These are phyloP conservation scores for Sugiyamaella qingdaonensis DNA, from an alignment of 805 yeast species.

Conservation along the genomic window DNA sequence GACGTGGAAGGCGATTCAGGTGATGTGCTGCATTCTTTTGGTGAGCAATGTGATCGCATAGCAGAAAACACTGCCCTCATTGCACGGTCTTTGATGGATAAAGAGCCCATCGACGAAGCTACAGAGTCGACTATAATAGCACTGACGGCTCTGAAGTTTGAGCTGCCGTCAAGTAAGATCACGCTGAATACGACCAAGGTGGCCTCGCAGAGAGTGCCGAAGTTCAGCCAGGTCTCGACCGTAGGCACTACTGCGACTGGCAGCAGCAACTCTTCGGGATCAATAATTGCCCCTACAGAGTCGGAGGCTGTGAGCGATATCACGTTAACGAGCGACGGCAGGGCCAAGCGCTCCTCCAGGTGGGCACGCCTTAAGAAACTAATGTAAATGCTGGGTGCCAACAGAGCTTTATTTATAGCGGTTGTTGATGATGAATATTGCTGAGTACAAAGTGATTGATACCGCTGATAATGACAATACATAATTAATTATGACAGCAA, in stretches of 20 bases:
- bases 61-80: background rate
- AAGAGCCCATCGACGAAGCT: slow-evolving; percentile 4
- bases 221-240: background rate
- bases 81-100: background rate
- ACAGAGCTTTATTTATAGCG: background rate
- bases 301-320: background rate
- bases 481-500: no score
- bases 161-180: slow-evolving; percentile 6
- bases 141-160: slow-evolving; percentile 7
- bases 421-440: background rate
- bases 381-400: background rate
- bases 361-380: background rate
- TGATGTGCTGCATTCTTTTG: slow-evolving; percentile 1
- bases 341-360: background rate
- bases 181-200: slow-evolving; percentile 7
- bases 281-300: background rate
- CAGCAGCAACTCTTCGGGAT: background rate
- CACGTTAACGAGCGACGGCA: background rate
- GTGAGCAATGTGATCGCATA: background rate
- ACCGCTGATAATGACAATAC: no score
- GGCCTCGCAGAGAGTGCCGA: background rate
- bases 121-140: slow-evolving; percentile 7
- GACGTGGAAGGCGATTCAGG: background rate
- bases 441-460: no score
- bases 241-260: background rate